phyloP scores from a whole-genome alignment of 805 yeast genomes.

The Dipodascus albidus region DNA sequence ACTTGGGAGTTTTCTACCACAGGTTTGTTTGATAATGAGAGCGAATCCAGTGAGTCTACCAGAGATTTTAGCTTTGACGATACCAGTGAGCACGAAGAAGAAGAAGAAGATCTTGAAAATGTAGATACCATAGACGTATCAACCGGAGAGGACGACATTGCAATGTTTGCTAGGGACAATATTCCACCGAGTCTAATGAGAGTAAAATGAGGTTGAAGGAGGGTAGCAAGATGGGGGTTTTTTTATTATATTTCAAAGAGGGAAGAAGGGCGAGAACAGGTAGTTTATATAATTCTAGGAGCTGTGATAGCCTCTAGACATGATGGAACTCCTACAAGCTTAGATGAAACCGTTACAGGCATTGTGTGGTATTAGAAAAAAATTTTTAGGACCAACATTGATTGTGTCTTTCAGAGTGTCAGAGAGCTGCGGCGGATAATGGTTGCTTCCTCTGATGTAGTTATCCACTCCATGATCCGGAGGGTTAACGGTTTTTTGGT shows the following conservation, averaged over 20 bases:
- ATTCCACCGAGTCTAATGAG: not conserved
- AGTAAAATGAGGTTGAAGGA: not conserved
- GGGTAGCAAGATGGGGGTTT: not conserved
- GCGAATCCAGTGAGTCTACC: not conserved
- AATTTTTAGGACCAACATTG: not conserved
- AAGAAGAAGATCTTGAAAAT: not conserved
- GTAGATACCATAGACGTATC: constrained; percentile 1
- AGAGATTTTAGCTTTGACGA: not conserved
- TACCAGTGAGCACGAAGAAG: not conserved
- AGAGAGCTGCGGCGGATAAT: not conserved
- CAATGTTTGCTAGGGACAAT: not conserved
- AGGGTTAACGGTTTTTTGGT: no score
- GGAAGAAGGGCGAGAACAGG: not conserved
- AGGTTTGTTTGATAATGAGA: not conserved
- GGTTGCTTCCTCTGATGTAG: no score
- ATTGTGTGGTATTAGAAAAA: not conserved
- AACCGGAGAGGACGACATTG: not conserved
- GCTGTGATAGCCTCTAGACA: not conserved
- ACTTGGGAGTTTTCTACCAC: not conserved
- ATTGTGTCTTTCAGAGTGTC: not conserved
- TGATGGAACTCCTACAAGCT: not conserved
- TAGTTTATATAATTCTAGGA: not conserved
- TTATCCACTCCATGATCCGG: no score
- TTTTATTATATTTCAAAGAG: no score
- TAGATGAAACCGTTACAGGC: not conserved